Conservation (phyloP, 306 rosid genomes). For the Boehmeria nivea region DNA sequence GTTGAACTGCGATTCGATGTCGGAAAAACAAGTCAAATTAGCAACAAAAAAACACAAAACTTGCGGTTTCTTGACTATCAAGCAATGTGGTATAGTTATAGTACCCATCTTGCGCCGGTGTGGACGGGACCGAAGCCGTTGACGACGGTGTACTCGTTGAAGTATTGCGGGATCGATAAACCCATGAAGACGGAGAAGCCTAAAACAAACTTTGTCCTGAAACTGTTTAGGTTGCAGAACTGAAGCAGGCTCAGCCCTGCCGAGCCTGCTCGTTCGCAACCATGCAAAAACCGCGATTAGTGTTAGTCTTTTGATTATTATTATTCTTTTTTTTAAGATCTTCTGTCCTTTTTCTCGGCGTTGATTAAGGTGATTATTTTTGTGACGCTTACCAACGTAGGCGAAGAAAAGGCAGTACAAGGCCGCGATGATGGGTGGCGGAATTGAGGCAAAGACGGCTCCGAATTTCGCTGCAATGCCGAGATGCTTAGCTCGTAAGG, state of each 20-base stretch:
- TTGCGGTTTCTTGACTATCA: too few relatives aligned
- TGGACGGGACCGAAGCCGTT: conserved; percentile 89
- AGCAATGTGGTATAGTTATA: background rate
- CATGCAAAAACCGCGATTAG: too few relatives aligned
- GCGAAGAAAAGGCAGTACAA: conserved; percentile 93
- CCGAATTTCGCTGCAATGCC: conserved; percentile 73
- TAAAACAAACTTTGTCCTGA: conserved; percentile 64
- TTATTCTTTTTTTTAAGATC: too few relatives aligned
- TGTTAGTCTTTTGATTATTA: too few relatives aligned
- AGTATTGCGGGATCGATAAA: conserved; percentile 81
- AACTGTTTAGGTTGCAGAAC: conserved; percentile 90
- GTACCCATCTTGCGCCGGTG: conserved; percentile 89
- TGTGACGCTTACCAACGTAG: conserved; percentile 67
- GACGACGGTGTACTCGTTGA: conserved; percentile 81
- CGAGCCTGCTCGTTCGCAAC: conserved; percentile 55
- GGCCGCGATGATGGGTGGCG: conserved; percentile 83
- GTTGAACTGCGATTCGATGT: conserved; percentile 51
- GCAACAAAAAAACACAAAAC: background rate
- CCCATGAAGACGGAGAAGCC: conserved; percentile 95
- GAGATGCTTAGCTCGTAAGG: background rate
- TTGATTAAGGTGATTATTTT: too few relatives aligned
- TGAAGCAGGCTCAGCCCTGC: conserved; percentile 84
- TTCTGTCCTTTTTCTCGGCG: too few relatives aligned
- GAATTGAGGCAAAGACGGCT: conserved; percentile 95
- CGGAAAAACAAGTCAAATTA: background rate